Base-by-base conservation (phyloP, 2,329 filamentous ascomycete genomes). In the Fusarium graminum region DNA sequence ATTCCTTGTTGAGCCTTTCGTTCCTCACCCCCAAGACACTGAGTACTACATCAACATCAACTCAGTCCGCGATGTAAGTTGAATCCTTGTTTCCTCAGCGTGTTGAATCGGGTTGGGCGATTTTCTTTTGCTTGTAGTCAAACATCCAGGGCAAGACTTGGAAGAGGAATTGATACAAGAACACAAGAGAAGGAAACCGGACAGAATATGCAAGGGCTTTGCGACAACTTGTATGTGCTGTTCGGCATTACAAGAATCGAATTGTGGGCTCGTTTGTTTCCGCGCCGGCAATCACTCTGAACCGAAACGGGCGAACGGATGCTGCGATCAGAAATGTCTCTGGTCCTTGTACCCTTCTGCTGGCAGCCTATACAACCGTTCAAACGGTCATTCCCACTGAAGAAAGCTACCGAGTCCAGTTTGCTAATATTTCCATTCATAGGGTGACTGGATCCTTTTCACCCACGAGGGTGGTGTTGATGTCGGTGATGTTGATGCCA, bases 41-140 rank as follows among this genome's bases (percentile, higher is more conserved):
- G 95, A 99, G 83, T 98, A 98, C 86, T 99, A 99, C 85, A 97
- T 99, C 86, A 97, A 97, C 90, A 99, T 99, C 86, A 95, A 97
- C 88, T 98, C 95, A 68, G 94, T 97, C 77, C 92, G 95, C 86
- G 95, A 98, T 90, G 95, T 98, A 90, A 89, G 93, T 89, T 65
- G 62, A 58, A 51, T 56, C 39, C 43, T 55, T 71, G 65, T 73
- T 69, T 64, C 53, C 53, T 67, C 64, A 63, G 63, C 68, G 34
- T 64, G 43, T 69, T 29, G 62, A 51, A 51, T 41, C 58, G 47
- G 43, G 38, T 39, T 40, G 42, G 30, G 14, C 53, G 32, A 19
- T 43, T 36, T 26, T 60, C 34, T 34, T 34, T 29, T 42, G 43
- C 26, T 17, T 42, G 40, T 42, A 26, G 28, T 32, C 26, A 10